Evolutionary conservation across 2,329 filamentous ascomycete species (phyloP), one percentile per base, ranked within the genome.

Genomic region (Fusarium pseudonygamai): DNA sequence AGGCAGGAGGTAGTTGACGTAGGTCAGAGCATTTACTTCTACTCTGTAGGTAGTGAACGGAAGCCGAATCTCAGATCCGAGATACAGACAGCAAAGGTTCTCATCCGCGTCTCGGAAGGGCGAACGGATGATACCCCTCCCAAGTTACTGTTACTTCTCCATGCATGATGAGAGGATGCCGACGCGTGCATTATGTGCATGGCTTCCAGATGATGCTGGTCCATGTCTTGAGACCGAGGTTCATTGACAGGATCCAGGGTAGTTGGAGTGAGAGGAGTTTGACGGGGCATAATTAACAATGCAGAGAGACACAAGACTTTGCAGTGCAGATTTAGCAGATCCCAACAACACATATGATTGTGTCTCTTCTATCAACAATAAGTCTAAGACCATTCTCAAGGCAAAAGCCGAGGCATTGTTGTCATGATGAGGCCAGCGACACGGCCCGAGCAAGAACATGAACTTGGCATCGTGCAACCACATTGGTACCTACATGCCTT

Each of bases 31-130:
- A 64, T 64, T 18, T 15, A n/a, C 22, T 24, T 64, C 37, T 59
- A 13, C 20, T 55, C 26, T 42, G 37, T 10, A n/a, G 57, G 37
- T 5, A n/a, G 57, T 72, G 37, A 39, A 61, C 56, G 60, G 72
- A 67, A 72, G 64, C 71, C 71, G 71, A 73, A 64, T 68, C 34
- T 58, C 56, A 56, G 40, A 56, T 49, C 71, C 65, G 72, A 71
- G 39, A 58, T 58, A 46, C 62, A 52, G 36, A 37, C 26, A 53
- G 24, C 18, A 4, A 64, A 36, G 45, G 62, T 45, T 55, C 52
- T 60, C 56, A 56, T 36, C 14, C 37, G 43, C 49, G 47, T 49
- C 53, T 61, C 45, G 60, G 60, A 67, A 69, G 66, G 55, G 46
- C 47, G 63, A 64, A 50, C 71, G 64, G 68, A 68, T 55, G 68